Evolutionary conservation across 2,329 filamentous ascomycete genomes (phyloP), one percentile per base, ranked within the genome.

Genomic region (Calonectria pseudoreteaudii): DNA sequence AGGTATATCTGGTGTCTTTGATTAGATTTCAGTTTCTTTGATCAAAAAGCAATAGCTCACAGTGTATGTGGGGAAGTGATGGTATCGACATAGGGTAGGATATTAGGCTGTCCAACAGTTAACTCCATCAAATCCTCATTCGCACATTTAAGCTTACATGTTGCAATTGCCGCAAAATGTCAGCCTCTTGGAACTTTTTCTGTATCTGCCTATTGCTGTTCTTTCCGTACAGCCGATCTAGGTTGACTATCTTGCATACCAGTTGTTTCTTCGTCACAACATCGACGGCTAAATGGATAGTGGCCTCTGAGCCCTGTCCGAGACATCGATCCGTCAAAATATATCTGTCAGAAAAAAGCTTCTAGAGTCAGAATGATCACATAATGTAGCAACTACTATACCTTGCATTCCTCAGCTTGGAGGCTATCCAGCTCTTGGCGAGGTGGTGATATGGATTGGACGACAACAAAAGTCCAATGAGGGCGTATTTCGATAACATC

Each of bases 191-290:
- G 36, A 87, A 79, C 65, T 87, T 84, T 10, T 85, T 85, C 10
- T 82, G 81, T 11, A 85, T 76, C 4, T 83, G 78, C 52, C 79
- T 78, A n/a, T 75, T 77, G 36, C 71, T 72, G n/a, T 78, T 80
- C 69, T 75, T 80, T 56, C 68, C 80, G 68, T 77, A 74, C 6
- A 84, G 66, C 8, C 76, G 76, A 38, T 85, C 84, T 2, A 93
- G 79, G 68, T 90, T 85, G 66, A 94, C 85, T 11, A 94, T 83
- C 78, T 95, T 95, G 85, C 93, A 95, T 14, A 92, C 93, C 26
- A 94, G 76, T 78, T 95, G 93, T 70, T 87, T 87, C 47, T 87
- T 86, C 0, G 88, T 90, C 9, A 81, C 82, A 30, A 85, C 81
- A 20, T 94, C 87, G 3, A 88, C 80, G 10, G 85, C 83, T 9